Base-by-base conservation (phyloP, 139 green algal genomes). In the Chlorella sp. region DNA sequence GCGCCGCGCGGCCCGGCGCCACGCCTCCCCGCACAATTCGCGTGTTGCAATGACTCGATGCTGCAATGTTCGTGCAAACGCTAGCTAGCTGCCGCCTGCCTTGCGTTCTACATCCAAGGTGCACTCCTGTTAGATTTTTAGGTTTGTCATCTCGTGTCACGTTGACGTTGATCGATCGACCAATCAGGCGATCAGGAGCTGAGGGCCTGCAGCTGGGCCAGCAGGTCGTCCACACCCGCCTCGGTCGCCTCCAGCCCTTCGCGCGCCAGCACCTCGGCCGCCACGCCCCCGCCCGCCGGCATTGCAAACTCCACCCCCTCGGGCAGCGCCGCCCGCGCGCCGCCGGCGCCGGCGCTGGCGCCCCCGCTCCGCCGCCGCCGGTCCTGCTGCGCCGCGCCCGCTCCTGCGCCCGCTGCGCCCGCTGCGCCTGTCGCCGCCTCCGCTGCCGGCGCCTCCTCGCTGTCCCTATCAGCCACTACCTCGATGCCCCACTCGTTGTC, bases 401-500 rank as follows among this genome's bases (percentile, higher is more conserved):
- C 40, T 21, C 53, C 19, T 21, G 23, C 31, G 53, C 12, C 8
- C 0, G 33, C 56, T 55, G 55, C 42, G 51, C 38, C 9, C 31
- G 29, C 12, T 48, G 12, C 50, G 3, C 41, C 27, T 40, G n/a
- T 59, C 9, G 45, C 58, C 12, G 1, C 45, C 11, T 43, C 68
- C 21, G 55, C 50, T 15, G 45, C 36, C n/a, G n/a, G n/a, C n/a
- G n/a, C n/a, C n/a, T n/a, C n/a, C n/a, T n/a, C n/a, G n/a, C n/a
- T n/a, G n/a, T 35, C n/a, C 35, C 42, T 63, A n/a, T 88, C 80
- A 6, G 66, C 8, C 41, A 87, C 67, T 11, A 86, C 79, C 74
- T 88, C 77, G 41, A 97, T 97, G 48, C 82, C 81, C 94, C 94
- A 98, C 62, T 98, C 92, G 77, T 98, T 98, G 43, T 90, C 87